Evolutionary conservation across 2,329 filamentous ascomycete species (phyloP), one percentile per base, ranked within the genome.

Genomic region (Fusarium virguliforme): DNA sequence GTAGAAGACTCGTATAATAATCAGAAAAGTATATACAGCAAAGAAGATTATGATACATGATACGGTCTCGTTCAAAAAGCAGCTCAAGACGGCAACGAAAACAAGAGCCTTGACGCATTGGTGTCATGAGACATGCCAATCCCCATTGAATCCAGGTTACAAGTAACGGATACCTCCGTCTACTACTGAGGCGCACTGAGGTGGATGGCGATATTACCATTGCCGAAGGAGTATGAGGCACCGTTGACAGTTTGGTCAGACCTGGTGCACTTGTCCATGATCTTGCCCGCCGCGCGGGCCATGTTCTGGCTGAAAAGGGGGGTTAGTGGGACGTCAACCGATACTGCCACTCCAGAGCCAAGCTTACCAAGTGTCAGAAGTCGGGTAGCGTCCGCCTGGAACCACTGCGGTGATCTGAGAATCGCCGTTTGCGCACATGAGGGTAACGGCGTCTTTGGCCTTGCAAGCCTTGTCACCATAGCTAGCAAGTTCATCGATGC

Each of bases 221-320:
- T 56, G 6, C 35, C 35, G 6, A 26, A 38, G 6, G 34, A 28
- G 37, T 38, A 40, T 8, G 28, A 34, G 4, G 8, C 15, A 10
- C 53, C 53, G 15, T 38, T 32, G n/a, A 56, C 53, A 15, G 53
- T 55, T n/a, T 38, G 15, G 9, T 55, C 53, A n/a, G 53, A 8
- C 35, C 53, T 55, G 1, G 22, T 38, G 53, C 53, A 55, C 34
- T 28, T 26, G 35, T 55, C 53, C 53, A 55, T 55, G 6, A 55
- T 55, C 53, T 55, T 55, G 10, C 53, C 53, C 15, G 53, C 53
- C 9, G 53, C n/a, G 8, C 53, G 34, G 13, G 53, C 53, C 28
- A 55, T 38, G 22, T 55, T 55, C n/a, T 40, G n/a, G 22, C 53
- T 55, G n/a, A 8, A 8, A n/a, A n/a, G n/a, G 4, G 1, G 4